phyloP scores from a whole-genome alignment of 805 yeast genomes.

The Saccharomycopsis javanensis region DNA sequence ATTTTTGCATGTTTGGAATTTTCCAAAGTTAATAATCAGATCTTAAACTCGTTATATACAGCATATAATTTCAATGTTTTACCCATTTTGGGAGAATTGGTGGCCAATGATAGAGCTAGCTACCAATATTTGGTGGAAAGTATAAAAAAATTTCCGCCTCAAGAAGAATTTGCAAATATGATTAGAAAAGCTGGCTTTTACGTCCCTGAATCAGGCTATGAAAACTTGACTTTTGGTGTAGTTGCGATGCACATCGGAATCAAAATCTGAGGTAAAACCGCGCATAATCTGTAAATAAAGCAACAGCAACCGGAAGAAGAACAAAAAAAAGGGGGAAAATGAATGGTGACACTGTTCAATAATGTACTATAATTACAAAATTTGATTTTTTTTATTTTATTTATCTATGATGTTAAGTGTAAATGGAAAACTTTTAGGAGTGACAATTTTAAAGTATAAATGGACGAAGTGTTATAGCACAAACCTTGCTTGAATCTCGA shows the following conservation, averaged over 20 bases:
- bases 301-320: neutral
- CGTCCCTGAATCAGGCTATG: slow-evolving; percentile 75
- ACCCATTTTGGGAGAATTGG: slow-evolving; percentile 91
- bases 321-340: too few relatives aligned
- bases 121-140: slow-evolving; percentile 95
- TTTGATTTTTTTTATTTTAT: too few relatives aligned
- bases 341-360: too few relatives aligned
- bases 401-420: too few relatives aligned
- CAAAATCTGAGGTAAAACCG: slow-evolving; percentile 30
- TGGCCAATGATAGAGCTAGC: slow-evolving; percentile 92
- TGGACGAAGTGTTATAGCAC: too few relatives aligned
- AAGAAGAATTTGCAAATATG: slow-evolving; percentile 85
- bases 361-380: too few relatives aligned
- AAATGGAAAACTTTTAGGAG: too few relatives aligned
- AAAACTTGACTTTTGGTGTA: slow-evolving; percentile 86
- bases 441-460: too few relatives aligned
- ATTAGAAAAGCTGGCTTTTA: slow-evolving; percentile 91
- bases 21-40: slow-evolving; percentile 76
- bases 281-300: neutral
- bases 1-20: slow-evolving; percentile 94
- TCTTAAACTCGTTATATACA: slow-evolving; percentile 68
- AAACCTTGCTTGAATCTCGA: too few relatives aligned
- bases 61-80: slow-evolving; percentile 80
- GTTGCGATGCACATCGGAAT: slow-evolving; percentile 96
- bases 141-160: slow-evolving; percentile 83